Evolutionary conservation across 495 filamentous ascomycete genomes (phyloP).

Genomic region (Neurospora sp.): DNA sequence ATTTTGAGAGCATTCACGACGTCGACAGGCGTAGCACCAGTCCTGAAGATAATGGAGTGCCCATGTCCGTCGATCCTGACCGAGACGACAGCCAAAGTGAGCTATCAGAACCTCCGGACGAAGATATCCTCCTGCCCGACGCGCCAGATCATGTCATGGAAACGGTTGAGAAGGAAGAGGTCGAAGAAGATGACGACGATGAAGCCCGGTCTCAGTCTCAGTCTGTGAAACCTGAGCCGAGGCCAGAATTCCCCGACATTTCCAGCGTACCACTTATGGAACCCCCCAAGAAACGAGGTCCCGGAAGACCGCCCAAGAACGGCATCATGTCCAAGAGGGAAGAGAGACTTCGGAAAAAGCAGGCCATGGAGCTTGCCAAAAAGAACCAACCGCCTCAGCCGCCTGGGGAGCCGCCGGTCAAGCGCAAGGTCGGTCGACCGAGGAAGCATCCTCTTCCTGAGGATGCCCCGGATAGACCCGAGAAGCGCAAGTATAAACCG

Average conservation of each 20-base stretch:
- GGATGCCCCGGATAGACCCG: slow-evolving; percentile 46
- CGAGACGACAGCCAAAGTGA: slow-evolving; percentile 19
- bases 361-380: slow-evolving; percentile 41
- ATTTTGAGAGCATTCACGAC: slow-evolving; percentile 51
- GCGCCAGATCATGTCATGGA: slow-evolving; percentile 25
- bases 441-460: slow-evolving; percentile 46
- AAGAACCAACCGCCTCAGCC: slow-evolving; percentile 33
- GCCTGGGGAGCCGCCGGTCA: slow-evolving; percentile 36
- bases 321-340: slow-evolving; percentile 88
- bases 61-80: background rate
- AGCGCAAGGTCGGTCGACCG: slow-evolving; percentile 52
- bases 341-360: slow-evolving; percentile 54
- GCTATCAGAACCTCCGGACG: slow-evolving; percentile 19
- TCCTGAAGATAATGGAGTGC: slow-evolving; percentile 29
- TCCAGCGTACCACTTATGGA: background rate
- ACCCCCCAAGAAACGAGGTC: slow-evolving; percentile 63
- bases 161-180: slow-evolving; percentile 21
- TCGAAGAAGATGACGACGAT: slow-evolving; percentile 32
- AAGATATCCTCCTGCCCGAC: slow-evolving; percentile 21
- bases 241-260: slow-evolving; percentile 20
- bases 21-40: slow-evolving; percentile 43
- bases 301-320: slow-evolving; percentile 83
- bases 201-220: slow-evolving; percentile 4
- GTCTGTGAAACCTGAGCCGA: slow-evolving; percentile 23
- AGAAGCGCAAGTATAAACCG: slow-evolving; percentile 73